Evolutionary conservation across 2,329 filamentous ascomycete genomes (phyloP).

Genomic region (Ophiostoma quercus): DNA sequence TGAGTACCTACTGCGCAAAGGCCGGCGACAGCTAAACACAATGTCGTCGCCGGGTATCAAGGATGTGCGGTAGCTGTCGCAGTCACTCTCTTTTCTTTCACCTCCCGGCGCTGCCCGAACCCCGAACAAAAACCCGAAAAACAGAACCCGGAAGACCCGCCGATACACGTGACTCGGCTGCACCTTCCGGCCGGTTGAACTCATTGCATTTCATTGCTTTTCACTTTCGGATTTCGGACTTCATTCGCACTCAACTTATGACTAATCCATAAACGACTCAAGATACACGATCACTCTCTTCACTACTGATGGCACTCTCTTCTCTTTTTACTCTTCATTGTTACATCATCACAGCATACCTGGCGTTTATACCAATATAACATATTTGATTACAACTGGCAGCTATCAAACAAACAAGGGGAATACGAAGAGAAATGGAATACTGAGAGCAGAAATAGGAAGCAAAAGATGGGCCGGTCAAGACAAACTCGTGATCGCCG

Average conservation of each 20-base stretch:
- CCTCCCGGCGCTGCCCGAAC: not conserved
- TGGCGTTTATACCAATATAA: conserved; percentile 5
- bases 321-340: no score
- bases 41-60: conserved; percentile 77
- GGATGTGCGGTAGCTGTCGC: conserved; percentile 52
- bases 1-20: conserved; percentile 79
- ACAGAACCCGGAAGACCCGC: not conserved
- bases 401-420: not conserved
- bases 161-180: conserved; percentile 2
- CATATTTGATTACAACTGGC: conserved; percentile 8
- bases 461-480: not conserved
- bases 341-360: not conserved
- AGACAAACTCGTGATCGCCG: not conserved
- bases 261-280: not conserved
- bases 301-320: not conserved
- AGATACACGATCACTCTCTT: no score
- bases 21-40: conserved; percentile 71
- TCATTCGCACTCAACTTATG: not conserved
- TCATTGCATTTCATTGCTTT: not conserved
- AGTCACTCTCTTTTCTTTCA: no score
- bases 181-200: not conserved
- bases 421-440: not conserved
- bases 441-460: not conserved
- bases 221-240: not conserved
- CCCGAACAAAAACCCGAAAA: not conserved